Evolutionary conservation across 371 early-diverging fungal species (phyloP).

Genomic region (Syncephalastrum racemosum): DNA sequence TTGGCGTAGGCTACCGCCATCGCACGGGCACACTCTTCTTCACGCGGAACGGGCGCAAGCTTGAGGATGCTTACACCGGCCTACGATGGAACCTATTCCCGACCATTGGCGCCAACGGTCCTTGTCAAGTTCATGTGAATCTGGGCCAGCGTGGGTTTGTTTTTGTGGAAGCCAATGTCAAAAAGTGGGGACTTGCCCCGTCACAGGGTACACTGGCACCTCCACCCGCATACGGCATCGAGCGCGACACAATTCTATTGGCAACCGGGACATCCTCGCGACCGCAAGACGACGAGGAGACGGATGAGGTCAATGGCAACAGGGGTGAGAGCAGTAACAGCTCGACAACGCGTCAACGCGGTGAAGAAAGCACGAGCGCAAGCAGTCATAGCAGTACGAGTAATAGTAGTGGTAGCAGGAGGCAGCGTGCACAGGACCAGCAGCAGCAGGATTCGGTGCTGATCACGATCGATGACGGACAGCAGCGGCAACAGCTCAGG

Average conservation of each 20-base stretch:
- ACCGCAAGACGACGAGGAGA: too few species aligned
- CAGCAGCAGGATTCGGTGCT: conserved; percentile 1
- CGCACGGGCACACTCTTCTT: conserved; percentile 76
- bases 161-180: conserved; percentile 83
- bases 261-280: conserved; percentile 4
- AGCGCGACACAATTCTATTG: conserved; percentile 20
- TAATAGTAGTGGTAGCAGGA: not conserved
- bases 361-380: too few species aligned
- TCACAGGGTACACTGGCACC: conserved; percentile 66
- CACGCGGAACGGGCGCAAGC: conserved; percentile 74
- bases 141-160: conserved; percentile 61
- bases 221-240: conserved; percentile 64
- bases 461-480: conserved; percentile 12
- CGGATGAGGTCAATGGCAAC: not conserved
- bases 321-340: conserved; percentile 1
- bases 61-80: conserved; percentile 59
- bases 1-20: conserved; percentile 78
- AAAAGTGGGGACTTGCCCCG: conserved; percentile 81
- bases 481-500: not conserved
- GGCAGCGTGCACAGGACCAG: not conserved
- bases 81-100: conserved; percentile 62
- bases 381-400: conserved; percentile 1
- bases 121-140: conserved; percentile 64
- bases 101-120: conserved; percentile 64
- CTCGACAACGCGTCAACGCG: not conserved